A percentile compares a stretch with the other conserved stretches of the same genome.
Conservation (phyloP, 257 asterid species). For the Perilla frutescens region DNA sequence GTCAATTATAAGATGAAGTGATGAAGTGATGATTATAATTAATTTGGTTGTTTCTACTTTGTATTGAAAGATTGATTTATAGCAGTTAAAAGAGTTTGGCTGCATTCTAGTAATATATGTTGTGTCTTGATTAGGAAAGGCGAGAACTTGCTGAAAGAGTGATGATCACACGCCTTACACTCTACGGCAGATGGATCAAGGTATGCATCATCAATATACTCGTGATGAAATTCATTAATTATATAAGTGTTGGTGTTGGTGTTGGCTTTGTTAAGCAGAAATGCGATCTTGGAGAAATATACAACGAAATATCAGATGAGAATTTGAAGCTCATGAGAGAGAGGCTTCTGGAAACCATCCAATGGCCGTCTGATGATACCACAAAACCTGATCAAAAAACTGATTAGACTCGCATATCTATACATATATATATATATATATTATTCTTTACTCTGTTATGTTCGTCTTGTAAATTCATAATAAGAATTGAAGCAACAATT, state of each 20-base stretch:
- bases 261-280: slow-evolving; percentile 35
- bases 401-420: neutral
- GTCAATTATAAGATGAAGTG: too few species aligned
- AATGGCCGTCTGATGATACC: slow-evolving; percentile 63
- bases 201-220: slow-evolving; percentile 31
- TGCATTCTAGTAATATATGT: too few species aligned
- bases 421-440: too few species aligned
- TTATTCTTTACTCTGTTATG: too few species aligned
- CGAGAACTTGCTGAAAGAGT: slow-evolving; percentile 80
- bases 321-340: slow-evolving; percentile 74
- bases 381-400: slow-evolving; percentile 28
- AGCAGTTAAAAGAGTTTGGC: too few species aligned
- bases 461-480: too few species aligned
- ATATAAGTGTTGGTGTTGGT: too few species aligned
- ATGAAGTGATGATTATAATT: too few species aligned
- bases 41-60: too few species aligned
- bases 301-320: slow-evolving; percentile 61
- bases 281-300: slow-evolving; percentile 64
- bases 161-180: slow-evolving; percentile 73
- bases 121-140: slow-evolving; percentile 48
- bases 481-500: too few species aligned
- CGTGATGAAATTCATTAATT: too few species aligned
- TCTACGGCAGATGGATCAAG: slow-evolving; percentile 74
- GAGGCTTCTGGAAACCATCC: slow-evolving; percentile 60
- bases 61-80: too few species aligned